These are phyloP conservation scores for Lanmaoa pseudosensibilis DNA, from an alignment of 768 basidiomycete genomes.

Conservation along the genomic window DNA sequence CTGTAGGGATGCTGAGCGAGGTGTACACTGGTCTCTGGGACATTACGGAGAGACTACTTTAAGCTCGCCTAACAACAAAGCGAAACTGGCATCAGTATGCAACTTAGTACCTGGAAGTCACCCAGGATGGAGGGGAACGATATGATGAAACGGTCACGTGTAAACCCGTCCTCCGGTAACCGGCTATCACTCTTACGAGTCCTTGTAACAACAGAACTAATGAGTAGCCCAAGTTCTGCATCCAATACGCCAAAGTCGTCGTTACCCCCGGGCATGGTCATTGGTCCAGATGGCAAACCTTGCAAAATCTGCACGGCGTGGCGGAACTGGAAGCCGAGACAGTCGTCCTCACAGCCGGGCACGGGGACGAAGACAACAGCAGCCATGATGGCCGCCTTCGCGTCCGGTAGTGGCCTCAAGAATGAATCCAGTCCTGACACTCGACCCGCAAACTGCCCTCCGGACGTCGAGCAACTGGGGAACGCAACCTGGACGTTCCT, in stretches of 20 bases:
- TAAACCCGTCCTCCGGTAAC: background rate
- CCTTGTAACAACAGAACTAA: background rate
- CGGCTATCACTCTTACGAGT: background rate
- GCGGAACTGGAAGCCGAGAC: slow-evolving; percentile 59
- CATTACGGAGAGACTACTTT: slow-evolving; percentile 7
- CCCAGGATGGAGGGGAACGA: background rate
- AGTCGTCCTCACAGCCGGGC: slow-evolving; percentile 30
- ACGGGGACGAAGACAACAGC: slow-evolving; percentile 35
- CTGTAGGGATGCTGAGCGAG: slow-evolving; percentile 57
- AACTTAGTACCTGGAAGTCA: background rate
- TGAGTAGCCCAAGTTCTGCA: slow-evolving; percentile 11
- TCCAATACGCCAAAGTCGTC: slow-evolving; percentile 19
- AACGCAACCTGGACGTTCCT: slow-evolving; percentile 96
- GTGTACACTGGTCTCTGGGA: slow-evolving; percentile 42
- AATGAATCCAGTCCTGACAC: slow-evolving; percentile 33
- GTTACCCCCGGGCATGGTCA: slow-evolving; percentile 80
- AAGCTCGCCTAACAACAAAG: background rate
- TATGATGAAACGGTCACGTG: slow-evolving; percentile 22
- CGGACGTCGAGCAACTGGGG: slow-evolving; percentile 87
- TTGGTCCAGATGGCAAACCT: slow-evolving; percentile 92
- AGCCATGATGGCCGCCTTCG: slow-evolving; percentile 36
- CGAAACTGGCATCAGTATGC: background rate
- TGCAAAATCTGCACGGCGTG: slow-evolving; percentile 91
- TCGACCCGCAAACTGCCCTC: slow-evolving; percentile 73
- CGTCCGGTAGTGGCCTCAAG: slow-evolving; percentile 30